These are phyloP conservation scores for Agaricus sinodeliciosus DNA, from an alignment of 768 basidiomycete genomes.

Conservation along the genomic window DNA sequence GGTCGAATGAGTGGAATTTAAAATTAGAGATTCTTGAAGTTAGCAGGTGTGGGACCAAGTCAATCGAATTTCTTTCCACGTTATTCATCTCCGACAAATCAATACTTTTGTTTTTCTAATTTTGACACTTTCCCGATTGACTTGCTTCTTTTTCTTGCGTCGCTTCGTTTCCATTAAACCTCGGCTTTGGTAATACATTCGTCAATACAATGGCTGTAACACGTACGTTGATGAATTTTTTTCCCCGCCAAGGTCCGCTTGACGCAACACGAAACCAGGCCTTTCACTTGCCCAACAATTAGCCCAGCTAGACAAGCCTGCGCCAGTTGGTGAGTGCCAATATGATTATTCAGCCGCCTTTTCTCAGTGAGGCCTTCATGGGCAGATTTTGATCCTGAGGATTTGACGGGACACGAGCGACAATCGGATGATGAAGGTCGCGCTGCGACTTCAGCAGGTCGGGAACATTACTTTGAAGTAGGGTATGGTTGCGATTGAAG, in stretches of 20 bases:
- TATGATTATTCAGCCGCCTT: background rate
- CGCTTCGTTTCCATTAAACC: background rate
- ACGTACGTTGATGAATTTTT: conserved; percentile 13
- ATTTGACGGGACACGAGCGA: conserved; percentile 42
- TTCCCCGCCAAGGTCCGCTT: background rate
- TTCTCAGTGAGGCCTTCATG: conserved; percentile 1
- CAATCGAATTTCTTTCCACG: too few species aligned
- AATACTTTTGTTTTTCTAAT: too few species aligned
- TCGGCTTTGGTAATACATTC: background rate
- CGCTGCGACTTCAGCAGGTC: conserved; percentile 27
- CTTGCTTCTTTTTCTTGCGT: background rate
- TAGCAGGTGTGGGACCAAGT: too few species aligned
- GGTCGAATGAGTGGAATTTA: too few species aligned
- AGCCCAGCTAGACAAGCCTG: conserved; percentile 66
- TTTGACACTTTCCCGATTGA: background rate
- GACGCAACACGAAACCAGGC: conserved; percentile 18
- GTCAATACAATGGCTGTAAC: conserved; percentile 12
- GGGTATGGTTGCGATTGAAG: conserved; percentile 44
- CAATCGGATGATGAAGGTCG: conserved; percentile 36
- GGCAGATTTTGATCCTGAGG: conserved; percentile 73
- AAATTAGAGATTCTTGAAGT: too few species aligned
- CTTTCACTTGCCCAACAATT: conserved; percentile 76
- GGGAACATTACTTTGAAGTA: conserved; percentile 82
- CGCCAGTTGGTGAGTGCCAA: conserved; percentile 53
- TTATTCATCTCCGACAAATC: too few species aligned